These are phyloP conservation scores for Stenocarpella maydis DNA, from an alignment of 2,329 filamentous ascomycete genomes.

Conservation along the genomic window DNA sequence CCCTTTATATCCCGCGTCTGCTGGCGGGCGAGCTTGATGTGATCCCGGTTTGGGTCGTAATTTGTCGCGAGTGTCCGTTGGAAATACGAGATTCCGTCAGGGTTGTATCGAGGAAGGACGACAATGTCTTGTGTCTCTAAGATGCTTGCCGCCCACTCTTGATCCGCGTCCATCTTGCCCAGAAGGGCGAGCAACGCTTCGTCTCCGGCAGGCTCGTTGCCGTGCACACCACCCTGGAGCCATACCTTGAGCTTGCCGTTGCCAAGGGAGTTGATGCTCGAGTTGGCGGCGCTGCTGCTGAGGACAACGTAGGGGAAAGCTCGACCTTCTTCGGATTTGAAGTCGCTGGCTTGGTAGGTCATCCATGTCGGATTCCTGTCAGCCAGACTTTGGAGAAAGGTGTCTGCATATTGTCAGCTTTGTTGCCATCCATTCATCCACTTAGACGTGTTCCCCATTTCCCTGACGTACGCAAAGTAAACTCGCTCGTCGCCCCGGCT, in stretches of 20 bases:
- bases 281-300: background rate
- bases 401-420: background rate
- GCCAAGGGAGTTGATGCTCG: background rate
- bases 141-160: background rate
- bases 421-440: no score
- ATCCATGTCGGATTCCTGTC: constrained; percentile 4
- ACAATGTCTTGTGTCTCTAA: constrained; percentile 6
- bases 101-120: constrained; percentile 8
- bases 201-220: constrained; percentile 8
- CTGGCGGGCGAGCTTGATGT: constrained; percentile 8
- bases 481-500: constrained; percentile 2
- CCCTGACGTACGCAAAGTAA: background rate
- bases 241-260: constrained; percentile 14
- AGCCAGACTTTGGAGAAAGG: background rate
- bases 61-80: constrained; percentile 1
- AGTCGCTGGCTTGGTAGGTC: background rate
- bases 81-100: background rate
- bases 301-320: background rate
- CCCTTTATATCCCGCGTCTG: background rate
- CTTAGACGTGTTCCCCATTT: background rate
- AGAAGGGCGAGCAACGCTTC: constrained; percentile 9
- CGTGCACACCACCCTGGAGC: constrained; percentile 1
- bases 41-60: constrained; percentile 4
- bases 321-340: constrained; percentile 2
- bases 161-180: constrained; percentile 11